A percentile compares a stretch with the other conserved stretches of the same genome.
Evolutionary conservation across 768 basidiomycete genomes (phyloP).

Genomic region (Xanthoconium purpureum): DNA sequence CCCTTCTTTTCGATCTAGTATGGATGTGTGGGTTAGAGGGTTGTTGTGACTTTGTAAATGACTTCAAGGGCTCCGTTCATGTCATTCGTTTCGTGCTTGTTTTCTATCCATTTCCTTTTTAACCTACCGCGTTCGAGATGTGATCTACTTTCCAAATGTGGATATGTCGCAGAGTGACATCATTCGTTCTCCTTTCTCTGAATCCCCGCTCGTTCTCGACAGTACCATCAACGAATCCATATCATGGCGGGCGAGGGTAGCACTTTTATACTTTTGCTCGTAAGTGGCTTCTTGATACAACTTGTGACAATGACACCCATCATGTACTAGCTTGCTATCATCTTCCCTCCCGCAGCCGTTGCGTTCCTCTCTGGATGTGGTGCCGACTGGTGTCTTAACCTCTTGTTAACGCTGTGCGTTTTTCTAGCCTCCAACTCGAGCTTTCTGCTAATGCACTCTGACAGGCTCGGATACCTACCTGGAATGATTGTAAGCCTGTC

Average conservation of each 20-base stretch:
- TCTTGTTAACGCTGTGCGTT: conserved; percentile 70
- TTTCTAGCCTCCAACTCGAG: not conserved
- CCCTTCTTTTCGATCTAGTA: conserved; percentile 75
- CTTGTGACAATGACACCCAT: not conserved
- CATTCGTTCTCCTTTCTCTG: conserved; percentile 8
- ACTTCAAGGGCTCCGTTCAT: not conserved
- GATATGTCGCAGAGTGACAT: conserved; percentile 23
- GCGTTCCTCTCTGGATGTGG: conserved; percentile 76
- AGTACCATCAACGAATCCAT: not conserved
- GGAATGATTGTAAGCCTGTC: conserved; percentile 44
- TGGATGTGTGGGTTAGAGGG: conserved; percentile 2
- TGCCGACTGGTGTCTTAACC: conserved; percentile 79
- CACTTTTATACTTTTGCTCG: conserved; percentile 7
- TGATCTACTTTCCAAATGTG: conserved; percentile 17
- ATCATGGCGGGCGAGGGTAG: conserved; percentile 18
- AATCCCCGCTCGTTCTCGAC: not conserved
- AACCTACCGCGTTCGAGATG: not conserved
- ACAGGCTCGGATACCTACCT: conserved; percentile 71
- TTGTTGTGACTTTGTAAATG: conserved; percentile 12
- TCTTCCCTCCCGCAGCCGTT: conserved; percentile 79
- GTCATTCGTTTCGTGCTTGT: conserved; percentile 17
- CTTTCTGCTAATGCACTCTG: not conserved
- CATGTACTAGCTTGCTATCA: conserved; percentile 54
- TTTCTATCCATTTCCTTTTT: not conserved
- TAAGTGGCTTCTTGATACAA: not conserved